These are phyloP conservation scores for Daldinia bambusicola DNA, from an alignment of 495 filamentous ascomycete species.

Conservation along the genomic window DNA sequence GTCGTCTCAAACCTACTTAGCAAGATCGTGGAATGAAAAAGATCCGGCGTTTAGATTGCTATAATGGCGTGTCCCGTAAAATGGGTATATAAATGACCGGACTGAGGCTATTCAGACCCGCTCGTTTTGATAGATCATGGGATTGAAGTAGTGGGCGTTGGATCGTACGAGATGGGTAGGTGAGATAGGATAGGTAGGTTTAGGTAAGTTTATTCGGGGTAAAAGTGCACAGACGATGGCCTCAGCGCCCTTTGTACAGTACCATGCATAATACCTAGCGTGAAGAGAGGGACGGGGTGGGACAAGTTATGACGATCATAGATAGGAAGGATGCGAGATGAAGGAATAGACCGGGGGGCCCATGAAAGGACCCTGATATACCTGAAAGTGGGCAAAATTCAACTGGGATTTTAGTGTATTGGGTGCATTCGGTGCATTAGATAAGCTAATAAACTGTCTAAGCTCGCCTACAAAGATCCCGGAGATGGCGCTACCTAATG, in stretches of 20 bases:
- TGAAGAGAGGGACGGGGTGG: constrained; percentile 31
- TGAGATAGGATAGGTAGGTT: constrained; percentile 8
- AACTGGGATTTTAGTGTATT: constrained; percentile 12
- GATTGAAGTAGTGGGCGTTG: constrained; percentile 9
- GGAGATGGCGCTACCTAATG: constrained; percentile 2
- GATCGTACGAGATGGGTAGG: constrained; percentile 11
- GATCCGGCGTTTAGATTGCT: constrained; percentile 1
- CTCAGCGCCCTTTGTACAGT: constrained; percentile 27
- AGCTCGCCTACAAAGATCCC: constrained; percentile 25
- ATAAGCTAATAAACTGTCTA: constrained; percentile 11
- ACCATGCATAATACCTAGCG: background rate
- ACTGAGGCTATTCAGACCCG: constrained; percentile 30
- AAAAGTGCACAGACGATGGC: constrained; percentile 29
- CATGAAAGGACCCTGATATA: constrained; percentile 45
- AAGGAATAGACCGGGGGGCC: constrained; percentile 42
- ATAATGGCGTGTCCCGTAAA: background rate
- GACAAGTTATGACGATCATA: constrained; percentile 42
- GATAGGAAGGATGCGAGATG: constrained; percentile 47
- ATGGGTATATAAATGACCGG: constrained; percentile 10
- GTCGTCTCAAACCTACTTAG: background rate
- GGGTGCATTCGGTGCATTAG: constrained; percentile 14
- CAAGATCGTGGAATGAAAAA: background rate
- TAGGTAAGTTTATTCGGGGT: constrained; percentile 13
- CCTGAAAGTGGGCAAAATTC: constrained; percentile 30
- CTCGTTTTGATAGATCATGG: constrained; percentile 6